These are phyloP conservation scores for Colletotrichum cereale DNA, from an alignment of 2,329 filamentous ascomycete species.

Conservation along the genomic window DNA sequence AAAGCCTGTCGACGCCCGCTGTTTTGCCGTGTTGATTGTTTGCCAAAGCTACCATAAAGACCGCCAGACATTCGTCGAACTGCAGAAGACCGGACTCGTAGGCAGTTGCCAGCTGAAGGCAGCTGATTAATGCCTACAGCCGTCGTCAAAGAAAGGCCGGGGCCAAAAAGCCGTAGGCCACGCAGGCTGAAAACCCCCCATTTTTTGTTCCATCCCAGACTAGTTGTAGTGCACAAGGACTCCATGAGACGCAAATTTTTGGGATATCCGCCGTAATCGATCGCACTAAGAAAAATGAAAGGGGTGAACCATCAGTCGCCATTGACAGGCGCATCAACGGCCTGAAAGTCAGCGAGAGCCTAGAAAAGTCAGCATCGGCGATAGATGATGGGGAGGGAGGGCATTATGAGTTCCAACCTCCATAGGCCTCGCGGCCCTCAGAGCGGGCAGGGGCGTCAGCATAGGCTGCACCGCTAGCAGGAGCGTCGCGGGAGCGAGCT, in stretches of 20 bases:
- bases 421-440: conserved; percentile 59
- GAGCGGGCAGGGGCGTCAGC: conserved; percentile 57
- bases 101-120: conserved; percentile 7
- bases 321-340: conserved; percentile 7
- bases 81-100: conserved; percentile 8
- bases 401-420: conserved; percentile 52
- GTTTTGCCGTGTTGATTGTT: conserved; percentile 42
- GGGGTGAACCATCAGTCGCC: conserved; percentile 24
- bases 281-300: conserved; percentile 33
- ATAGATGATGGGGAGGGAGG: background rate
- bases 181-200: conserved; percentile 35
- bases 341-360: conserved; percentile 46
- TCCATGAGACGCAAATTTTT: conserved; percentile 41
- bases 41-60: conserved; percentile 42
- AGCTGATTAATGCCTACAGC: conserved; percentile 14
- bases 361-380: conserved; percentile 29
- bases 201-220: conserved; percentile 39
- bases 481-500: conserved; percentile 55
- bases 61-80: conserved; percentile 38
- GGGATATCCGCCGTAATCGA: conserved; percentile 41
- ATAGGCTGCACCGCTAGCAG: conserved; percentile 53
- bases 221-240: conserved; percentile 42
- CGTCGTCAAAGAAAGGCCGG: conserved; percentile 17
- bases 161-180: conserved; percentile 18
- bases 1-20: conserved; percentile 41